A percentile compares a stretch with the other conserved stretches of the same genome.
Evolutionary conservation across 2,329 filamentous ascomycete species (phyloP).

Genomic region (Pseudonectria buxi): DNA sequence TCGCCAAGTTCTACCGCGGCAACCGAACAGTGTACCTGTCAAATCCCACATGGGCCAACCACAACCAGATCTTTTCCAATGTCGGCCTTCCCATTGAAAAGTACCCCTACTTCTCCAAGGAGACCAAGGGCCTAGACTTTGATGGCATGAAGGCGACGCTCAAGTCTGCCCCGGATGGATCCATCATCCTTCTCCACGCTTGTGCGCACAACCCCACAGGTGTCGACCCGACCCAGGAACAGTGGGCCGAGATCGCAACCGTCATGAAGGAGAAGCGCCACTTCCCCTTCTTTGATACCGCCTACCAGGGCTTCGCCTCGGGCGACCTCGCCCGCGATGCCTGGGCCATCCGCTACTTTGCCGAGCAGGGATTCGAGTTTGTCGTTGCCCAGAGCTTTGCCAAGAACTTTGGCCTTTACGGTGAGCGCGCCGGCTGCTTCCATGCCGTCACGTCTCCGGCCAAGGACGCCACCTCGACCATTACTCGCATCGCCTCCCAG

Average conservation of each 20-base stretch:
- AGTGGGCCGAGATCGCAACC: conserved; percentile 85
- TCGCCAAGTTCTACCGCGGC: conserved; percentile 79
- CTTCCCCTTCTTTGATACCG: conserved; percentile 97
- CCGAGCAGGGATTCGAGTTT: conserved; percentile 85
- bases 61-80: conserved; percentile 97
- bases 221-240: conserved; percentile 85
- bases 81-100: conserved; percentile 69
- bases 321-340: conserved; percentile 80
- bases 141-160: conserved; percentile 75
- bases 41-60: conserved; percentile 95
- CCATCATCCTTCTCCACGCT: conserved; percentile 85
- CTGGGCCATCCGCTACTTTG: conserved; percentile 89
- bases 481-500: conserved; percentile 70
- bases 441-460: conserved; percentile 78
- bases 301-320: conserved; percentile 96
- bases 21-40: conserved; percentile 81
- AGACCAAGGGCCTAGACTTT: conserved; percentile 88
- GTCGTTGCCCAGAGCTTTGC: conserved; percentile 89
- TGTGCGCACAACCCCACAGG: conserved; percentile 98
- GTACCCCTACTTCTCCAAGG: conserved; percentile 90
- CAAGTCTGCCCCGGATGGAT: conserved; percentile 64
- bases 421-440: conserved; percentile 92
- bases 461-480: conserved; percentile 55
- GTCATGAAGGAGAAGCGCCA: conserved; percentile 72
- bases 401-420: conserved; percentile 97